Evolutionary conservation across 2,329 filamentous ascomycete genomes (phyloP), one percentile per base, ranked within the genome.

Genomic region (Dothiorella sarmentorum): DNA sequence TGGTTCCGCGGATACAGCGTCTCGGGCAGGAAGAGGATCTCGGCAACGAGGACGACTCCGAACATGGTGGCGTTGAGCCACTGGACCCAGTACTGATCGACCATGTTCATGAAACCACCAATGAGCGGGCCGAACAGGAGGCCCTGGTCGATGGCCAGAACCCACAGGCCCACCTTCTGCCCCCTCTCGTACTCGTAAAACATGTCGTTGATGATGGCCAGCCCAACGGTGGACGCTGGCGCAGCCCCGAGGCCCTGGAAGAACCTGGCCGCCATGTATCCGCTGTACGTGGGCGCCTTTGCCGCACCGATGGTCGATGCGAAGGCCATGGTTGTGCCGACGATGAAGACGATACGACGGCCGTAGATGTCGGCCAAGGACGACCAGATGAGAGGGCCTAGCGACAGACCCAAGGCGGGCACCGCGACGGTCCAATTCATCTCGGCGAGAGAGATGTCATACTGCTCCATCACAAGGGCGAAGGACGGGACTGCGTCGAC

Each of bases 131-230:
- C 80, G 3, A 80, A 65, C 0, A 83, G 71, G 4, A 80, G 69
- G 4, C 82, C 82, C 4, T 77, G 69, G 62, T 83, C 80, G 44
- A 82, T 74, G n/a, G 82, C 78, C 40, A 85, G 69, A 2, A 82
- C 81, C 81, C 82, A 85, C 13, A 84, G 64, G 0, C 82, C 82
- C 24, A 84, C 71, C 63, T 82, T 81, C 59, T 78, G 75, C 1
- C 82, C 82, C 15, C 81, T 73, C 65, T 84, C 77, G 63, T 83
- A 77, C 63, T 83, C 80, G 63, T 80, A 84, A 63, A 82, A 85
- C 15, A 83, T 63, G 67, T 83, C 80, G 61, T 78, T 79, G 59
- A 82, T 75, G 61, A 83, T 75, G 24, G 80, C 80, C 65, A 84
- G 73, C 0, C 82, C 82, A 11, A 84, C 78, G 2, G 79, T 83